Percentiles rank a stretch among this genome's conserved stretches.
phyloP scores from a whole-genome alignment of 805 yeast genomes.

The Hagleromyces aurorensis region DNA sequence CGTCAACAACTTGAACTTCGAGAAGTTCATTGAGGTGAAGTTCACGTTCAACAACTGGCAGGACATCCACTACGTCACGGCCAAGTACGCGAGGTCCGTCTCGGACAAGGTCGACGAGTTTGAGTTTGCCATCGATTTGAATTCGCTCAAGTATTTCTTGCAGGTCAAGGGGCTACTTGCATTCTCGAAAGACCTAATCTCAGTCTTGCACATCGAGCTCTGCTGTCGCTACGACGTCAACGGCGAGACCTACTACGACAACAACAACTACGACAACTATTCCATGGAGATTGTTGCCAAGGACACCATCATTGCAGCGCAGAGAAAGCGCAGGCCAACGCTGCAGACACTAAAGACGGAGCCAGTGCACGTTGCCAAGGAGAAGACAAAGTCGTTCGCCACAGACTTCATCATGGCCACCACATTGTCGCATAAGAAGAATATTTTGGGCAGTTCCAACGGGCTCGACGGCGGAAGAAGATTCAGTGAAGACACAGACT shows the following conservation, averaged over 20 bases:
- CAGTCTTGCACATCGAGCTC: slow-evolving; percentile 20
- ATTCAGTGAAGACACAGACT: slow-evolving; percentile 29
- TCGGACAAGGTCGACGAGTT: slow-evolving; percentile 26
- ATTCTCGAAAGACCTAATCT: slow-evolving; percentile 7
- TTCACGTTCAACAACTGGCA: slow-evolving; percentile 30
- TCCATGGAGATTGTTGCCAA: slow-evolving; percentile 14
- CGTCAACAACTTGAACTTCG: slow-evolving; percentile 29
- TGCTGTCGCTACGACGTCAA: slow-evolving; percentile 31
- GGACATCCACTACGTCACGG: slow-evolving; percentile 26
- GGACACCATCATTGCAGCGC: not conserved
- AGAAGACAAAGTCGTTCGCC: slow-evolving; percentile 3
- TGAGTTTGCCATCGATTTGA: slow-evolving; percentile 24
- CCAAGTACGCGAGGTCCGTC: slow-evolving; percentile 21
- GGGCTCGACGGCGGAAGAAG: slow-evolving; percentile 17
- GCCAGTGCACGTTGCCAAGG: slow-evolving; percentile 1
- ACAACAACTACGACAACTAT: slow-evolving; percentile 30
- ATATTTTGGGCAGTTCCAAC: slow-evolving; percentile 1
- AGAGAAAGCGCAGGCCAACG: not conserved
- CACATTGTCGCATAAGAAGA: slow-evolving; percentile 15
- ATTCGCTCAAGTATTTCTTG: slow-evolving; percentile 23
- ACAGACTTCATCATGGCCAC: slow-evolving; percentile 16
- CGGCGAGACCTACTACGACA: slow-evolving; percentile 30
- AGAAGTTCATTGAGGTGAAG: slow-evolving; percentile 29
- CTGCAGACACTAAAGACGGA: not conserved
- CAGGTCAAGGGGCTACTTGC: slow-evolving; percentile 19